Evolutionary conservation across 805 yeast species (phyloP), one percentile per base, ranked within the genome.

Genomic region (Metschnikowia baotianmanensis): DNA sequence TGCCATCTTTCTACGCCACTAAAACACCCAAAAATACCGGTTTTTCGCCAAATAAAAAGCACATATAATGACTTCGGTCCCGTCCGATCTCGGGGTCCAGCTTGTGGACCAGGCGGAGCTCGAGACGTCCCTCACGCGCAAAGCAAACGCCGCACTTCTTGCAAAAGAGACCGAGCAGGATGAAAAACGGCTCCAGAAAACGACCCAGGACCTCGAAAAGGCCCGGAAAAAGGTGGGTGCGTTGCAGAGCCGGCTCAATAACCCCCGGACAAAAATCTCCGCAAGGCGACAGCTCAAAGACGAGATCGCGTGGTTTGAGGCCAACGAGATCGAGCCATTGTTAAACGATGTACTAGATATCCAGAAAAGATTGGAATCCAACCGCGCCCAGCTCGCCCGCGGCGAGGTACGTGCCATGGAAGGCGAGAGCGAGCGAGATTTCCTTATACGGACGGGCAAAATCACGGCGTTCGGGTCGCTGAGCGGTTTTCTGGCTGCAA

Each of bases 381-480:
- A 49, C 43, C 48, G 44, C 42, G 70, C 53, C 22, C 70, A 83
- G 44, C 56, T 83, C 16, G 50, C 51, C 8, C 63, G 62, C 40
- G 52, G 33, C 37, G 6, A 44, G 26, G 40, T 42, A 25, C 36
- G 34, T 3, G 39, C 43, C 18, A n/a, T 20, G 31, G 34, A 13
- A 2, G 85, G 77, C n/a, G 98, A 93, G 55, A 63, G 88, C 0
- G 85, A 84, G 55, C 78, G 78, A 42, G 97, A 90, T 36, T 90
- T 63, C 55, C 69, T 93, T 45, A 77, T 93, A 0, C 72, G 99
- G 48, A 90, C 91, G 0, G 99, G 99, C 21, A 82, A 88, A 58
- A 78, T 89, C 41, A 93, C 99, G 0, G 98, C 98, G 0, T 93
- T 93, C 68, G 95, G 96, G 9, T 77, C 78, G 22, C 64, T 77